Conservation (phyloP, 768 basidiomycete species). For the Termitomyces sp. region DNA sequence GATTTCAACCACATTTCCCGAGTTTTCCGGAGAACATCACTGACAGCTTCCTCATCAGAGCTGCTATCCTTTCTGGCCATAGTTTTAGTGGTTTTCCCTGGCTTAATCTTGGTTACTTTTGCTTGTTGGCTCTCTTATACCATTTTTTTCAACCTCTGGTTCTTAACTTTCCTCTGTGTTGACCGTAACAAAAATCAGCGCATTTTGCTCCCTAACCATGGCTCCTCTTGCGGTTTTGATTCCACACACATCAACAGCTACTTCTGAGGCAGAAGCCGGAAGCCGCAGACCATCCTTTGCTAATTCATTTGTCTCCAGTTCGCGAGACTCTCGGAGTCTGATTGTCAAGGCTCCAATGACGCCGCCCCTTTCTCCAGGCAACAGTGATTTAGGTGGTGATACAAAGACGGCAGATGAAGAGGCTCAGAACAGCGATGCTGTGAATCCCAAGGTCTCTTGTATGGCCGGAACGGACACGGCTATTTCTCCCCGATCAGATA, state of each 20-base stretch:
- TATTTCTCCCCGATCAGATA: conserved; percentile 10
- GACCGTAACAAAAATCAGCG: not conserved
- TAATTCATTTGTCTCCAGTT: conserved; percentile 14
- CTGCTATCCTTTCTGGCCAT: not conserved
- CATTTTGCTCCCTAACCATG: conserved; percentile 11
- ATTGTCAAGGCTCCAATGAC: conserved; percentile 59
- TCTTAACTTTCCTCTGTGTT: not conserved
- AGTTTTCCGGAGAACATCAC: not conserved
- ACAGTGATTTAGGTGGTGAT: conserved; percentile 33
- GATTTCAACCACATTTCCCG: not conserved
- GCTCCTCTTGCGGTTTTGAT: conserved; percentile 19
- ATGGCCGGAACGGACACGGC: not conserved
- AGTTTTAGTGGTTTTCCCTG: not conserved
- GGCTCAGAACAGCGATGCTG: conserved; percentile 25
- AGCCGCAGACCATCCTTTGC: conserved; percentile 19
- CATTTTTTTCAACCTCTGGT: conserved; percentile 3
- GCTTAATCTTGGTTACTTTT: not conserved
- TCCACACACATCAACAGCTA: conserved; percentile 23
- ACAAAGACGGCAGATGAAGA: conserved; percentile 33
- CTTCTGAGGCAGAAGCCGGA: conserved; percentile 19
- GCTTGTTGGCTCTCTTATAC: not conserved
- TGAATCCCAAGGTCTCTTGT: not conserved
- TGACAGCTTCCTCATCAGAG: not conserved
- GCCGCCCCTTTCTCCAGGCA: conserved; percentile 60
- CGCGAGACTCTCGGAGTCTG: conserved; percentile 34